These are phyloP conservation scores for Nicotiana otophora DNA, from an alignment of 257 asterid species.

Conservation along the genomic window DNA sequence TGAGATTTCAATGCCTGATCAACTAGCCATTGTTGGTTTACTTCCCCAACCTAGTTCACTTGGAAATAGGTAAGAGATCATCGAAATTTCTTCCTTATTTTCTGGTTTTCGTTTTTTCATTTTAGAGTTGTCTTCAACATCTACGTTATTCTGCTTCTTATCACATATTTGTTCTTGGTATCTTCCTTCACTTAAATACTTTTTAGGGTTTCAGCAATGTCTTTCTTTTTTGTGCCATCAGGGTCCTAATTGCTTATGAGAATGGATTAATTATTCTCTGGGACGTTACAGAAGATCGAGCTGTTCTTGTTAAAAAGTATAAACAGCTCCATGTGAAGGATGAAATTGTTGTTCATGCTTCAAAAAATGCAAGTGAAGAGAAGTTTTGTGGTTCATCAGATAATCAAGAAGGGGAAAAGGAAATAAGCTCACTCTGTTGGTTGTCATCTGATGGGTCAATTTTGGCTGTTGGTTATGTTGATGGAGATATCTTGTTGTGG, in stretches of 20 bases:
- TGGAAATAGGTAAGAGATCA: slow-evolving; percentile 68
- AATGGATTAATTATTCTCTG: slow-evolving; percentile 84
- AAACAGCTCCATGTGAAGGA: slow-evolving; percentile 61
- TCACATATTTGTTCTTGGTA: neutral
- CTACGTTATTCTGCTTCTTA: neutral
- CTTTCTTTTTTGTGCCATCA: slow-evolving; percentile 25
- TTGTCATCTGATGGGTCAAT: slow-evolving; percentile 80
- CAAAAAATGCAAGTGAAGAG: slow-evolving; percentile 38
- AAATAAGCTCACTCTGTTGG: slow-evolving; percentile 97
- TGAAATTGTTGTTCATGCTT: slow-evolving; percentile 38
- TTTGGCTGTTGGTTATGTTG: slow-evolving; percentile 94
- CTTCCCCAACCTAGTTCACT: slow-evolving; percentile 73
- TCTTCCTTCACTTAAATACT: neutral
- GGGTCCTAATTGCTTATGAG: slow-evolving; percentile 89
- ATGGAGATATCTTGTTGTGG: slow-evolving; percentile 94
- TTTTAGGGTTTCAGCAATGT: neutral
- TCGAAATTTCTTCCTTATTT: slow-evolving; percentile 9
- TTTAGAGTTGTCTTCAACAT: neutral
- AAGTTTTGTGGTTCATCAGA: slow-evolving; percentile 36
- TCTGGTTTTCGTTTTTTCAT: slow-evolving; percentile 1
- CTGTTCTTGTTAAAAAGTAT: slow-evolving; percentile 58
- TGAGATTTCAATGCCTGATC: slow-evolving; percentile 56
- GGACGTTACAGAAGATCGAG: slow-evolving; percentile 86
- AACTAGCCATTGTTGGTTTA: slow-evolving; percentile 79
- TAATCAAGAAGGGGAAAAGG: slow-evolving; percentile 63